These are phyloP conservation scores for Leptomonas pyrrhocoris DNA, from an alignment of 208 protist genomes.

Conservation along the genomic window DNA sequence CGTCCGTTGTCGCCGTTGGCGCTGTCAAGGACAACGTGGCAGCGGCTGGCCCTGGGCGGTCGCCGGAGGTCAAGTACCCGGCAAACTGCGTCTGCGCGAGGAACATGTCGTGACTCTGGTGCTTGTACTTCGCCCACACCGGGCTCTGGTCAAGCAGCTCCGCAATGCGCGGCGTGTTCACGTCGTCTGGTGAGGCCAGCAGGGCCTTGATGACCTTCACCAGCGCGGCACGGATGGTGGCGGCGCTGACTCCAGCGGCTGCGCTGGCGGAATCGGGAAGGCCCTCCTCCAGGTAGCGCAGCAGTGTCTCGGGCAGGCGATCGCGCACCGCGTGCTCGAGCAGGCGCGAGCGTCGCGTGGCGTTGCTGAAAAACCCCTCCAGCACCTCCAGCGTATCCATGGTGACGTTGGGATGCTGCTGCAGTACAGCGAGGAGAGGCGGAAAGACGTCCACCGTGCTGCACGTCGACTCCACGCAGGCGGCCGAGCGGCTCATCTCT, in stretches of 20 bases:
- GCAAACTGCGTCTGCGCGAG: slow-evolving; percentile 59
- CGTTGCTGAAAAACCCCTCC: slow-evolving; percentile 55
- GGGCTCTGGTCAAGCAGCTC: slow-evolving; percentile 53
- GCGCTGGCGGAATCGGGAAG: slow-evolving; percentile 41
- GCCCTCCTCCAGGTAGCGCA: slow-evolving; percentile 63
- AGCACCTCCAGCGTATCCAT: slow-evolving; percentile 63
- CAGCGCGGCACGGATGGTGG: slow-evolving; percentile 78
- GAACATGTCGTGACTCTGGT: slow-evolving; percentile 93
- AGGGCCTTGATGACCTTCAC: slow-evolving; percentile 90
- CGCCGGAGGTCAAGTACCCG: slow-evolving; percentile 62
- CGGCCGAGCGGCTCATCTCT: slow-evolving; percentile 54
- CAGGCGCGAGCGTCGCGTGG: slow-evolving; percentile 34
- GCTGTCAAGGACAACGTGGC: slow-evolving; percentile 35
- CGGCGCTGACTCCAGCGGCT: slow-evolving; percentile 39
- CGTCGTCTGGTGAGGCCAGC: slow-evolving; percentile 45
- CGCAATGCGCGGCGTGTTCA: slow-evolving; percentile 41
- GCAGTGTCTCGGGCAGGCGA: slow-evolving; percentile 57
- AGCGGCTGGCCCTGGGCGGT: not conserved
- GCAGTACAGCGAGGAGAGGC: slow-evolving; percentile 45
- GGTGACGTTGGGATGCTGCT: slow-evolving; percentile 23
- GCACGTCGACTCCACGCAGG: slow-evolving; percentile 65
- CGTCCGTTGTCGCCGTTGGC: slow-evolving; percentile 16
- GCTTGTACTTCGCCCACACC: slow-evolving; percentile 88
- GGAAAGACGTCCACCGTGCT: slow-evolving; percentile 46
- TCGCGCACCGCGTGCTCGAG: slow-evolving; percentile 40